phyloP scores from a whole-genome alignment of 805 yeast genomes.

The Candida yuanshanica region DNA sequence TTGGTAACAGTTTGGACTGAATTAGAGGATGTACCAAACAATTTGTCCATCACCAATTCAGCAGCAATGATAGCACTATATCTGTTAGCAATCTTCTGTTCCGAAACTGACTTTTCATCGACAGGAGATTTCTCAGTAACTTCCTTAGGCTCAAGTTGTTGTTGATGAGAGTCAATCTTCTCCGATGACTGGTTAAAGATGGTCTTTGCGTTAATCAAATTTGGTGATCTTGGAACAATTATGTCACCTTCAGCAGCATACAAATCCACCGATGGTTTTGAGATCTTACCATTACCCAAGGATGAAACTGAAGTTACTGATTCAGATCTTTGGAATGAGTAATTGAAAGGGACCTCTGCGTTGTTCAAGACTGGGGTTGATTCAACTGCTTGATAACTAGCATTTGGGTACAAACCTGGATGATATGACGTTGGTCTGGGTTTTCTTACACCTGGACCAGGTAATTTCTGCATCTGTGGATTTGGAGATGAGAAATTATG shows the following conservation, averaged over 20 bases:
- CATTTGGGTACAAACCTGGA: slow-evolving; percentile 44
- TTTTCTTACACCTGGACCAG: slow-evolving; percentile 46
- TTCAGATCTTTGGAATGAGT: slow-evolving; percentile 31
- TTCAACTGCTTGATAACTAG: slow-evolving; percentile 4
- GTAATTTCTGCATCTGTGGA: slow-evolving; percentile 20
- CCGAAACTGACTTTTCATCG: background rate
- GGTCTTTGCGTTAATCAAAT: slow-evolving; percentile 7
- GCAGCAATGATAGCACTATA: slow-evolving; percentile 26
- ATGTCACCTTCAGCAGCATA: slow-evolving; percentile 31
- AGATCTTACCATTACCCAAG: slow-evolving; percentile 24
- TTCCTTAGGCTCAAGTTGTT: background rate
- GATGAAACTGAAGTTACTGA: slow-evolving; percentile 36
- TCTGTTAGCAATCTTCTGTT: slow-evolving; percentile 18
- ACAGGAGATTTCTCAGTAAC: slow-evolving; percentile 1
- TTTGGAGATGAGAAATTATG: slow-evolving; percentile 14
- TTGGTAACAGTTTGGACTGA: background rate
- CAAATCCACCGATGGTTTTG: slow-evolving; percentile 31
- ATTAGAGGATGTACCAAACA: slow-evolving; percentile 18
- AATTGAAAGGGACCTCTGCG: slow-evolving; percentile 4
- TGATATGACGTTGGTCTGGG: slow-evolving; percentile 85
- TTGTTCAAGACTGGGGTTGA: background rate
- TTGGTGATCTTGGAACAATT: slow-evolving; percentile 28
- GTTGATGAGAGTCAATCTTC: no score
- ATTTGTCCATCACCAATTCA: slow-evolving; percentile 23
- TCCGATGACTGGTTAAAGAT: slow-evolving; percentile 13